A percentile compares a stretch with the other conserved stretches of the same genome.
These are phyloP conservation scores for Colletotrichum sp. DNA, from an alignment of 2,329 filamentous ascomycete genomes.

Conservation along the genomic window DNA sequence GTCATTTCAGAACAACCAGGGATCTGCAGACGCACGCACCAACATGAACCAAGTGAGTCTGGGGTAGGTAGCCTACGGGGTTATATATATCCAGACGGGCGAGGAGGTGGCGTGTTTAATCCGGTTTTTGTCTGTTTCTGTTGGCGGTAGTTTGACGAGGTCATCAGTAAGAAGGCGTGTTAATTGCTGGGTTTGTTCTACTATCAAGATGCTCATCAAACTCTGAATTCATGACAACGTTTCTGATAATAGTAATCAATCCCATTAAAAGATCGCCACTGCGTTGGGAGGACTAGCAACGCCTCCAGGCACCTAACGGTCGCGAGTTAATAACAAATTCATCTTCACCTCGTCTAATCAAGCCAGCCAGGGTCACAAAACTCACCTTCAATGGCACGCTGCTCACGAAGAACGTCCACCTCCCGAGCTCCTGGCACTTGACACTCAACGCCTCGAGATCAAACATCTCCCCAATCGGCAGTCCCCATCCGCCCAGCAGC, in stretches of 20 bases:
- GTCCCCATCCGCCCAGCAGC: constrained; percentile 54
- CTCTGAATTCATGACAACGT: background rate
- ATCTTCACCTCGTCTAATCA: background rate
- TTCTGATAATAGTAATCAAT: background rate
- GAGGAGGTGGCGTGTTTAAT: background rate
- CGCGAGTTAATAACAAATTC: background rate
- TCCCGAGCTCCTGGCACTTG: constrained; percentile 33
- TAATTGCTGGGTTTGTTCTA: background rate
- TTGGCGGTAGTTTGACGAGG: background rate
- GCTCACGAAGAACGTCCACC: constrained; percentile 46
- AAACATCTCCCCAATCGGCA: constrained; percentile 56
- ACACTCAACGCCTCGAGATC: constrained; percentile 43
- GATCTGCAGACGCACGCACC: background rate
- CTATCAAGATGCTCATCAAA: background rate
- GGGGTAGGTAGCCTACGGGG: background rate
- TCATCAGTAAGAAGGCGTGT: background rate
- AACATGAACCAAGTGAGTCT: background rate
- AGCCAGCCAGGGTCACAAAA: background rate
- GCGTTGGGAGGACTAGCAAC: constrained; percentile 44
- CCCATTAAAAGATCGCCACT: constrained; percentile 35
- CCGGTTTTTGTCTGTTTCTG: background rate
- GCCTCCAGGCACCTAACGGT: constrained; percentile 34
- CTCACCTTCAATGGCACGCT: constrained; percentile 39
- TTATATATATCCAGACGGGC: background rate
- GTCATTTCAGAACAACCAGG: background rate